Base-by-base conservation (phyloP, 1,284 basidiomycete genomes). In the Cryptococcus sp. region DNA sequence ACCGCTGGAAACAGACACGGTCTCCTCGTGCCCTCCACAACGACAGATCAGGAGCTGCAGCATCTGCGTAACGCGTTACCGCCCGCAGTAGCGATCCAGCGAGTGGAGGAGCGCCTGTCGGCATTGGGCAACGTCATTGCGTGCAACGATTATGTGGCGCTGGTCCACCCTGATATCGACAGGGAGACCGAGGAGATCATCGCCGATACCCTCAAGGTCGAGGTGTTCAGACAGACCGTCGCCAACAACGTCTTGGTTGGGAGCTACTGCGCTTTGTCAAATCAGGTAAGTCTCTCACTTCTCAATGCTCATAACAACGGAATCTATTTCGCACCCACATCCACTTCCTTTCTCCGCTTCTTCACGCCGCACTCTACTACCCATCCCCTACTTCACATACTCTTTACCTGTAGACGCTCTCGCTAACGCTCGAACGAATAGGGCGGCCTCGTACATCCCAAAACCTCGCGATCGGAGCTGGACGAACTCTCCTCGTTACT, bases 181-280 rank as follows among this genome's bases (percentile, higher is more conserved):
- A 86, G 95, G 58, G 96, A 99, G 81, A 99, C 96, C 8, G 96
- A 99, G 76, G 96, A 99, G 80, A 99, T 99, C 80, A 97, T 99
- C 77, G 95, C 96, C 51, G 96, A 99, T 79, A 93, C 97, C 13
- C 85, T 99, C 68, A 97, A 98, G 80, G 96, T 99, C 61, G 96
- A 99, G 79, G 96, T 99, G 5, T 99, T 99, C 83, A 84, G 95
- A 53, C 95, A 99, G 79, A 99, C 94, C 13, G 85, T 99, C 65
- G 95, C 95, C 13, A 88, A 91, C 72, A 98, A 99, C 79, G 93
- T 95, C 49, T 87, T 99, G 50, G 95, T 99, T 39, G 96, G 96
- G 48, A 90, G 88, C 62, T 99, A 99, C 79, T 93, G 91, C 73
- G 91, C 88, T 53, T 86, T 99, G 71, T 90, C 91, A 47, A 99